A percentile compares a stretch with the other conserved stretches of the same genome.
Conservation (phyloP, 2,329 filamentous ascomycete species). For the Fusarium floridanum region DNA sequence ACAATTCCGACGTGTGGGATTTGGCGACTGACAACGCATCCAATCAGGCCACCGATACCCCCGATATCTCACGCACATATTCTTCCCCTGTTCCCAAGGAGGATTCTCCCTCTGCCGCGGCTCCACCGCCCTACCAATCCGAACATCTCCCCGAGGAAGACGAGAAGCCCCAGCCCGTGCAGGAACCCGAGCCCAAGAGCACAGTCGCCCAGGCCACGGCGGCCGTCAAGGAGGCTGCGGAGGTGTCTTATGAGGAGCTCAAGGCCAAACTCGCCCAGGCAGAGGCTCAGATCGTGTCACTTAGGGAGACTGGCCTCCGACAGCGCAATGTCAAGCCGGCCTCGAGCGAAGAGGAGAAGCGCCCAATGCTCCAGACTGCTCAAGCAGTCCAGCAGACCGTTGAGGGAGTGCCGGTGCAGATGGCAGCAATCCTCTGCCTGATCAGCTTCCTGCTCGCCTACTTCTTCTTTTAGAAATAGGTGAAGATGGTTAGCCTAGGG, state of each 20-base stretch:
- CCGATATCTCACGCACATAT: slow-evolving; percentile 59
- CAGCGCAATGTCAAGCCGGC: slow-evolving; percentile 78
- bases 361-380: slow-evolving; percentile 61
- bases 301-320: slow-evolving; percentile 81
- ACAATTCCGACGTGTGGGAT: neutral
- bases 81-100: slow-evolving; percentile 58
- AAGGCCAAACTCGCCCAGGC: slow-evolving; percentile 81
- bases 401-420: slow-evolving; percentile 88
- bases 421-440: slow-evolving; percentile 86
- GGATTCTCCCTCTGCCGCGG: slow-evolving; percentile 48
- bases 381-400: slow-evolving; percentile 67
- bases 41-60: slow-evolving; percentile 56
- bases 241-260: slow-evolving; percentile 68
- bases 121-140: slow-evolving; percentile 53
- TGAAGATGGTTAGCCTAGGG: slow-evolving; percentile 6
- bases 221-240: slow-evolving; percentile 60
- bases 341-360: slow-evolving; percentile 64
- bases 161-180: slow-evolving; percentile 41
- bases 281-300: slow-evolving; percentile 76
- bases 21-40: slow-evolving; percentile 25
- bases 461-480: slow-evolving; percentile 83
- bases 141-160: slow-evolving; percentile 50
- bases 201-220: slow-evolving; percentile 58
- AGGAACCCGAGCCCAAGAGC: slow-evolving; percentile 48
- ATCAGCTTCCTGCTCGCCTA: slow-evolving; percentile 95